Evolutionary conservation across 1,284 basidiomycete species (phyloP), one percentile per base, ranked within the genome.

Genomic region (Ustilago hordei): DNA sequence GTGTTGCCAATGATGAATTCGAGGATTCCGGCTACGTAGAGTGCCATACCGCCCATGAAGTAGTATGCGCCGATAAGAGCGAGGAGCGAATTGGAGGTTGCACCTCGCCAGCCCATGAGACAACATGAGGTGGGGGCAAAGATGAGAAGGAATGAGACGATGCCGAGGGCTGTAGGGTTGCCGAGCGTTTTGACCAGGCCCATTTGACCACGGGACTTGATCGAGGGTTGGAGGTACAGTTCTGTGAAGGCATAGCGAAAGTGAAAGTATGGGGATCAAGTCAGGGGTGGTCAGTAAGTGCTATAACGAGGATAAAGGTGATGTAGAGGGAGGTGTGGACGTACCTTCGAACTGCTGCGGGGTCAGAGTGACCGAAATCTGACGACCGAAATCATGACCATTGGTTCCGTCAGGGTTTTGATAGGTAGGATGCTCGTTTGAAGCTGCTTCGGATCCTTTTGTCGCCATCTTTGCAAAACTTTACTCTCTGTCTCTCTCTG

Each of bases 1-100:
- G 77, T 79, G 50, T 75, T 75, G 17, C 80, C 80, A n/a, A 81
- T 65, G 45, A 81, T 39, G 39, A 68, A 81, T 50, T 81, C 80
- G 17, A 80, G 50, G 6, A 79, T 2, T 0, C 72, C 71, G 0
- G 69, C 56, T 2, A 76, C 45, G 35, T 69, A 58, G n/a, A 79
- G 61, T 5, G 63, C 65, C 57, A 71, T 62, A 8, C 78, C 74
- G 8, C 70, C 71, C 55, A 65, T 57, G 19, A 78, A 71, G 69
- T 80, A 80, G 54, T 67, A 77, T 1, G 59, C 63, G 0, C 77
- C 72, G 23, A 79, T 67, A 15, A 79, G 58, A 9, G 64, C 68
- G 1, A 81, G 63, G 0, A 75, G 59, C 8, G 77, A 80, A 58
- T 64, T 65, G 53, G 74, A 48, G 7, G 70, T 70, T 4, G 75